Evolutionary conservation across 2,329 filamentous ascomycete species (phyloP).

Genomic region (Sporothrix humicola): DNA sequence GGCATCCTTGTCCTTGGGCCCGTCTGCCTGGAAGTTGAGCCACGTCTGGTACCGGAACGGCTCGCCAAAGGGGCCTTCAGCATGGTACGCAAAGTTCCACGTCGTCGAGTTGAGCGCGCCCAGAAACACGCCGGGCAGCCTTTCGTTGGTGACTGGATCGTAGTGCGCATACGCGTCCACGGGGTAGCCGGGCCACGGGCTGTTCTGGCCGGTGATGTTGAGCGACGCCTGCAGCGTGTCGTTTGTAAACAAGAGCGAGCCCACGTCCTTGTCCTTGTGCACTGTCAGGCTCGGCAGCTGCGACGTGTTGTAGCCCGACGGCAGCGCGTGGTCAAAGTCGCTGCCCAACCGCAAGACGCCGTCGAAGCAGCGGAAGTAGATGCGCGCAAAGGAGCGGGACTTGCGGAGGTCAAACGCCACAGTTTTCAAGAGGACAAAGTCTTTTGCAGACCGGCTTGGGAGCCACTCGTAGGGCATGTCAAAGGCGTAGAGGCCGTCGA

Average conservation of each 20-base stretch:
- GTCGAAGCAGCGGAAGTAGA: slow-evolving; percentile 18
- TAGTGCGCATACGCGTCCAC: slow-evolving; percentile 7
- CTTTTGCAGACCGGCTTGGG: background rate
- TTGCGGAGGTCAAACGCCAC: slow-evolving; percentile 16
- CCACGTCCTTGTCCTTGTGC: slow-evolving; percentile 15
- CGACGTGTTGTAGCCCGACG: background rate
- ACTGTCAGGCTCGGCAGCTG: slow-evolving; percentile 6
- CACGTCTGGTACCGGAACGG: slow-evolving; percentile 19
- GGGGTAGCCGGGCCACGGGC: slow-evolving; percentile 1
- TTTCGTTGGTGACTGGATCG: slow-evolving; percentile 4
- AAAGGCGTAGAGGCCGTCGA: slow-evolving; percentile 17
- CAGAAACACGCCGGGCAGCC: slow-evolving; percentile 27
- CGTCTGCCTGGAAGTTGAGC: background rate
- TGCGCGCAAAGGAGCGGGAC: background rate
- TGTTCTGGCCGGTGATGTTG: background rate
- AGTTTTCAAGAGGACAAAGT: background rate
- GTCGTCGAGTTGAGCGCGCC: slow-evolving; percentile 27
- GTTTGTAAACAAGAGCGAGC: background rate
- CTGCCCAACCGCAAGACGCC: slow-evolving; percentile 1
- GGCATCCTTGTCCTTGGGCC: background rate
- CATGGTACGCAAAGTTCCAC: slow-evolving; percentile 15
- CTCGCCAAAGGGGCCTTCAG: background rate
- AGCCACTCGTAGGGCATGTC: background rate
- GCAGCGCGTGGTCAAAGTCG: background rate
- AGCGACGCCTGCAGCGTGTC: background rate